Percentiles rank a stretch among this genome's conserved stretches.
These are phyloP conservation scores for Talaromyces sp. DNA, from an alignment of 2,329 filamentous ascomycete genomes.

Conservation along the genomic window DNA sequence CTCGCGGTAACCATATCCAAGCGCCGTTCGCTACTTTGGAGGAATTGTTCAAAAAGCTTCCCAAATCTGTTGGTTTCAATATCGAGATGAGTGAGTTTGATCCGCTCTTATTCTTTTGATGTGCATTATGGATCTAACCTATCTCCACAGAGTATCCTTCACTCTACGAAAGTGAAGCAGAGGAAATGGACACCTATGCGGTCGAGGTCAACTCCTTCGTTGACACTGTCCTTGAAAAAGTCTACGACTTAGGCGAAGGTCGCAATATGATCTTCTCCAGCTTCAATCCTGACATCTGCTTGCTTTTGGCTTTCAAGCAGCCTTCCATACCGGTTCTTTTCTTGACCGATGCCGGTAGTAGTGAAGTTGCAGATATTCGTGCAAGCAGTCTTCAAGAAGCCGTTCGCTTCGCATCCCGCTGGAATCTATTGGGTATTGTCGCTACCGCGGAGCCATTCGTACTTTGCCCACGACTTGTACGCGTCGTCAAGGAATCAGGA, in stretches of 20 bases:
- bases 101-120: not conserved
- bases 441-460: slow-evolving; percentile 83
- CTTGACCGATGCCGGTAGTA: slow-evolving; percentile 81
- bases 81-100: slow-evolving; percentile 73
- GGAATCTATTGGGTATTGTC: slow-evolving; percentile 92
- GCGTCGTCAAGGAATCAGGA: slow-evolving; percentile 88
- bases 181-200: slow-evolving; percentile 94
- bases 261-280: slow-evolving; percentile 96
- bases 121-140: not conserved
- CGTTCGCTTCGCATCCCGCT: slow-evolving; percentile 85
- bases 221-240: slow-evolving; percentile 82
- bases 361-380: slow-evolving; percentile 76
- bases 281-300: slow-evolving; percentile 95
- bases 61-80: slow-evolving; percentile 84
- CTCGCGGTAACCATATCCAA: slow-evolving; percentile 88
- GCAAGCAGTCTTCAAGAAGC: slow-evolving; percentile 92
- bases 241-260: slow-evolving; percentile 75
- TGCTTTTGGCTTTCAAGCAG: slow-evolving; percentile 93
- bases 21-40: slow-evolving; percentile 92
- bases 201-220: slow-evolving; percentile 96
- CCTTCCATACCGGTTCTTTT: slow-evolving; percentile 94
- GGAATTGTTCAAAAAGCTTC: slow-evolving; percentile 82
- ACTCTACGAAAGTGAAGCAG: slow-evolving; percentile 89
- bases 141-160: slow-evolving; percentile 71
- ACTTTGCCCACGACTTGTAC: slow-evolving; percentile 79